Evolutionary conservation across 331 rosid species (phyloP).

Genomic region (Pyracantha coccinea): DNA sequence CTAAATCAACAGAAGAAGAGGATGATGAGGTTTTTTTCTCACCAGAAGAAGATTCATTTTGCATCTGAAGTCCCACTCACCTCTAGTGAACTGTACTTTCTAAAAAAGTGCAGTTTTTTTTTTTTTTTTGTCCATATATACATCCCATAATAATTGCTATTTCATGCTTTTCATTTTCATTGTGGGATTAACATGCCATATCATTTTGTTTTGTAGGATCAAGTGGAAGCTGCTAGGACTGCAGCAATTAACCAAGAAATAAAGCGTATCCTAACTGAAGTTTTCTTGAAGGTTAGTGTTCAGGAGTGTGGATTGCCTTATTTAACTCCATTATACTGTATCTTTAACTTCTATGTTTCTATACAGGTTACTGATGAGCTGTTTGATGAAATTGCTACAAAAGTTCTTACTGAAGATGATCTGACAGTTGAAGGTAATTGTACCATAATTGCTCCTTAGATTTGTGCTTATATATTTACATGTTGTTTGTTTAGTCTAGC

Average conservation of each 20-base stretch:
- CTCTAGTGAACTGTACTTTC: not conserved
- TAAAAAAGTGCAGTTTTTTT: not conserved
- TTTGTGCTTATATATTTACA: not conserved
- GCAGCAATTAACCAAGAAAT: slow-evolving; percentile 90
- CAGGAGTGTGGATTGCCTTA: not conserved
- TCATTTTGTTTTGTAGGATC: slow-evolving; percentile 41
- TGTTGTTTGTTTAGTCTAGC: not conserved
- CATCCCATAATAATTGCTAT: not conserved
- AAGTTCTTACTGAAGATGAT: slow-evolving; percentile 79
- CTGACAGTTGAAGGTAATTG: slow-evolving; percentile 54
- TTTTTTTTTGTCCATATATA: not conserved
- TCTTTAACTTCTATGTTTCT: slow-evolving; percentile 21
- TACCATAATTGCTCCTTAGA: not conserved
- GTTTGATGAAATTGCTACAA: slow-evolving; percentile 91
- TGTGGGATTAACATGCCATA: slow-evolving; percentile 5
- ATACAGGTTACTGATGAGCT: slow-evolving; percentile 88
- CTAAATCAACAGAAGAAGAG: slow-evolving; percentile 84
- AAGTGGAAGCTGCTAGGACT: slow-evolving; percentile 62
- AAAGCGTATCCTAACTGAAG: slow-evolving; percentile 86
- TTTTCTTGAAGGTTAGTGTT: slow-evolving; percentile 72
- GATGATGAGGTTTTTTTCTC: slow-evolving; percentile 78
- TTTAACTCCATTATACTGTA: not conserved
- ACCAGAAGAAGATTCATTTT: not conserved
- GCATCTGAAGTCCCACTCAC: not conserved
- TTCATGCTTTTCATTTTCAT: not conserved